Base-by-base conservation (phyloP, 495 filamentous ascomycete species). In the Letharia columbiana region DNA sequence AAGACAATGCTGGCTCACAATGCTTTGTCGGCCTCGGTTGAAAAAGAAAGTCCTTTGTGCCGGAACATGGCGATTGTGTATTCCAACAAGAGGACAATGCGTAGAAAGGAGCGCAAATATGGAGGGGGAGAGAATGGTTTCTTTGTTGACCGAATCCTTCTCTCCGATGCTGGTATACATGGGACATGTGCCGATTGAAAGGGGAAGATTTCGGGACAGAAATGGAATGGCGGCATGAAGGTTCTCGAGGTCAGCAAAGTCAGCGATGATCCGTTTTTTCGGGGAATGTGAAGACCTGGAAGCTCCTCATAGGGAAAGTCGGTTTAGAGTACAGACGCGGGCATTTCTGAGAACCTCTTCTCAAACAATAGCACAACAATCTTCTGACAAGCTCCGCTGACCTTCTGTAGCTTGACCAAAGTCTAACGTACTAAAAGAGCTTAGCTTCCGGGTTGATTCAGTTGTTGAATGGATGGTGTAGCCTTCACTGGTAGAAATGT, bases 1-100 rank as follows among this genome's bases (percentile, higher is more conserved):
- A 56, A 33, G 23, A 35, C 52, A 56, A 35, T 56, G 52, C 31
- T 18, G 52, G 52, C 15, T 56, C 52, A 56, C 31, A 56, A 56
- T 56, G 52, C 52, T 56, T 35, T 56, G 52, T 56, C 8, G 52
- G 18, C 4, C 4, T 0, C 1, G 49, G 23, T 4, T 52, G 50
- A 4, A 33, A 54, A 28, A 7, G 11, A 15, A 31, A 28, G 23
- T 33, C 5, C 52, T 56, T 56, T 56, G 52, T 35, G 17, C 31
- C 18, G 52, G 31, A 56, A 33, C 52, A 56, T 33, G 52, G 31
- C 28, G 12, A 33, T 35, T 56, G 52, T 56, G 52, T 35, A 56
- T 35, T 56, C 17, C 13, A 8, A 56, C 28, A 56, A 33, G 23
- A 5, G 23, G n/a, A 52, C 23, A 52, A 52, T 52, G 23, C 23